Evolutionary conservation across 106 monocot genomes (phyloP).

Genomic region (Agapanthus africanus): DNA sequence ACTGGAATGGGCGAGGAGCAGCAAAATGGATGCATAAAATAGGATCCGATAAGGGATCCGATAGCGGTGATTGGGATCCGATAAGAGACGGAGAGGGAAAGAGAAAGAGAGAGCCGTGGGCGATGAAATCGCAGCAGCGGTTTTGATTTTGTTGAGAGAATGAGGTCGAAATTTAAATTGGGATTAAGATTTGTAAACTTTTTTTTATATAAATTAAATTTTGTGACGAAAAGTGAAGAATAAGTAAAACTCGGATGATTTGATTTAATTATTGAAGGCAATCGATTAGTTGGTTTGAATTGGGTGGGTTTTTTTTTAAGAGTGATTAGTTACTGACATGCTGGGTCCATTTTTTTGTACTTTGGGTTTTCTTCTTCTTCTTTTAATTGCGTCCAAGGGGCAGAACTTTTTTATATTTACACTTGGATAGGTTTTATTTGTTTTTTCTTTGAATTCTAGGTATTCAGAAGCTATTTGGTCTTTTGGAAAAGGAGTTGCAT

Average conservation of each 20-base stretch:
- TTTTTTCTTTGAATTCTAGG: too few species aligned
- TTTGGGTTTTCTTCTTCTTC: neutral
- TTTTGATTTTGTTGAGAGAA: neutral
- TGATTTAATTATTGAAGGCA: neutral
- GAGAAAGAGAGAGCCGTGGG: neutral
- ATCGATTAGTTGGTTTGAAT: neutral
- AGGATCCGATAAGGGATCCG: neutral
- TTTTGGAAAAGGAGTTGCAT: too few species aligned
- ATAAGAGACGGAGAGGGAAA: neutral
- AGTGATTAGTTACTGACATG: neutral
- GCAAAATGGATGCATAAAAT: conserved; percentile 26
- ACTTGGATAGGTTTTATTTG: too few species aligned
- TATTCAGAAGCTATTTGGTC: too few species aligned
- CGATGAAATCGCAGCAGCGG: neutral
- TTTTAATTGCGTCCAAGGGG: too few species aligned
- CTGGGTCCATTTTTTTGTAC: neutral
- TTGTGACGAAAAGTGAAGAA: neutral
- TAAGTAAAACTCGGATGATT: neutral
- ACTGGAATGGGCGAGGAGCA: conserved; percentile 19
- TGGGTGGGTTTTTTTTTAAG: neutral
- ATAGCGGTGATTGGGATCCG: too few species aligned
- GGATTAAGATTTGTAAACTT: too few species aligned
- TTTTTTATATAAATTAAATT: too few species aligned
- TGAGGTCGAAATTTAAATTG: too few species aligned
- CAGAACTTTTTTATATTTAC: too few species aligned